These are phyloP conservation scores for Chlorella sp. DNA, from an alignment of 139 green algal genomes.

Conservation along the genomic window DNA sequence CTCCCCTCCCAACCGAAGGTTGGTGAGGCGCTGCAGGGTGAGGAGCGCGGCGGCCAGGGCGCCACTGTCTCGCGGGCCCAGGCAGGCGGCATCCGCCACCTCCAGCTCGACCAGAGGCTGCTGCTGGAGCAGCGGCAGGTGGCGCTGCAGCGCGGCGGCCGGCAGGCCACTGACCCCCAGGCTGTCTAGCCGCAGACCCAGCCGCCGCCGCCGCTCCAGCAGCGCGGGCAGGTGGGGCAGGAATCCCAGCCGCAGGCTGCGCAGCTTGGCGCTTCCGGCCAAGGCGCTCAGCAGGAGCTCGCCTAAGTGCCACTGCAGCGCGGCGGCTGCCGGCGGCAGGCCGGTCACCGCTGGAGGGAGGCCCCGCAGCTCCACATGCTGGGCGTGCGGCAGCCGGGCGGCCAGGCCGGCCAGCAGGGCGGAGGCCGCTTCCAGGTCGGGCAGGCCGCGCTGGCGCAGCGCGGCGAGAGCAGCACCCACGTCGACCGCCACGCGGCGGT, in stretches of 20 bases:
- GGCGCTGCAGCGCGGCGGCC: neutral
- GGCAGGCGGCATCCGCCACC: slow-evolving; percentile 8
- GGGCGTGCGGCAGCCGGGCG: neutral
- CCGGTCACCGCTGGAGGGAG: neutral
- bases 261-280: slow-evolving; percentile 13
- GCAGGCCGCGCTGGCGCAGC: neutral
- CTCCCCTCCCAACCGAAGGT: neutral
- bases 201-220: neutral
- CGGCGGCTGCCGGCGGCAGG: neutral
- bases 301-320: slow-evolving; percentile 11
- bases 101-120: neutral
- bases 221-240: slow-evolving; percentile 13
- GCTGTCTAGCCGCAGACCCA: neutral
- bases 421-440: neutral
- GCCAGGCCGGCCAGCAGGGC: slow-evolving; percentile 1
- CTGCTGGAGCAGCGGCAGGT: neutral
- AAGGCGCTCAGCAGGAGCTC: neutral
- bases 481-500: neutral
- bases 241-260: neutral
- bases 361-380: neutral
- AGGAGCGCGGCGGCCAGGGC: neutral
- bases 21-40: neutral
- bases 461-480: neutral
- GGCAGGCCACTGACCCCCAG: neutral
- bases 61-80: neutral